Evolutionary conservation across 2,329 filamentous ascomycete species (phyloP).

Genomic region (Cryphonectria carpinicola): DNA sequence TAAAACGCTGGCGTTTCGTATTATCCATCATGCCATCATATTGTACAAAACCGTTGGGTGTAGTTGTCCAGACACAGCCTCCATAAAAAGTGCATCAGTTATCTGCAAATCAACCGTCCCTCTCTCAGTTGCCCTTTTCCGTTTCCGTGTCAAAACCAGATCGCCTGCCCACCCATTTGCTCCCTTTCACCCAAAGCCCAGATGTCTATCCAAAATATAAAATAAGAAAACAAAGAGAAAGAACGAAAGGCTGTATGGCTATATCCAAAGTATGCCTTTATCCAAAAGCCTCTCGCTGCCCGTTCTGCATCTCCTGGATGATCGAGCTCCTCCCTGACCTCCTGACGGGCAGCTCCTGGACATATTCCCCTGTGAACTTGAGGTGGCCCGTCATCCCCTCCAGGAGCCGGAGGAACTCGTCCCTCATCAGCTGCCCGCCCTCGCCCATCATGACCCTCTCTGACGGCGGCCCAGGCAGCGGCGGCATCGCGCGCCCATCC

Average conservation of each 20-base stretch:
- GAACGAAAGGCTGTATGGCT: not conserved
- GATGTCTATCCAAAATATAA: not conserved
- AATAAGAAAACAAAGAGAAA: not conserved
- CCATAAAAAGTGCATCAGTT: not conserved
- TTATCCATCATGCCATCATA: not conserved
- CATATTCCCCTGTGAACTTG: slow-evolving; percentile 37
- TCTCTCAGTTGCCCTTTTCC: not conserved
- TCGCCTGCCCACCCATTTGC: not conserved
- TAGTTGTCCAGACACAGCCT: not conserved
- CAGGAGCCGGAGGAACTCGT: slow-evolving; percentile 40
- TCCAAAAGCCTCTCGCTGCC: not conserved
- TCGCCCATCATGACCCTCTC: slow-evolving; percentile 51
- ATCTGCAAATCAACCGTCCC: not conserved
- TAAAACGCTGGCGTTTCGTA: not conserved
- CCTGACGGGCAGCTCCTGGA: slow-evolving; percentile 36
- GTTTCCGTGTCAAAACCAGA: not conserved
- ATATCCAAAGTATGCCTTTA: slow-evolving; percentile 7
- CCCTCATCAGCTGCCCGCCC: slow-evolving; percentile 38
- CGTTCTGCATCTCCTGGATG: slow-evolving; percentile 24
- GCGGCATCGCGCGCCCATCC: slow-evolving; percentile 38
- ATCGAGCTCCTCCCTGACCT: slow-evolving; percentile 27
- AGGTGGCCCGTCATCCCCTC: slow-evolving; percentile 41
- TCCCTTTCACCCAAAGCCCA: not conserved
- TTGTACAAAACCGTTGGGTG: not conserved
- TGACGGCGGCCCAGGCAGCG: slow-evolving; percentile 51